Conservation (phyloP, 257 asterid species). For the Scutellaria galericulata region DNA sequence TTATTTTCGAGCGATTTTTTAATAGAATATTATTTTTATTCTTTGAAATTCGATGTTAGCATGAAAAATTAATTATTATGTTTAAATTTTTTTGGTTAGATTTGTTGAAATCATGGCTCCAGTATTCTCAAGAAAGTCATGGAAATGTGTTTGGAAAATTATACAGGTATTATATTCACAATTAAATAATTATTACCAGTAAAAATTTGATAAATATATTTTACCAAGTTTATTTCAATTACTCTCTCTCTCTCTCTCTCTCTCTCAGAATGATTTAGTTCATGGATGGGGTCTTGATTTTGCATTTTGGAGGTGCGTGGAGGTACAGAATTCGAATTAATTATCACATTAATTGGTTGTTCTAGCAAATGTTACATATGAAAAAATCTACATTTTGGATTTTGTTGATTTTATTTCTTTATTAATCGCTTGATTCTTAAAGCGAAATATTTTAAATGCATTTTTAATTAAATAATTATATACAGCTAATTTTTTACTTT, state of each 20-base stretch:
- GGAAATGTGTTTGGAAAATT: constrained; percentile 64
- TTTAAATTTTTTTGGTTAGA: constrained; percentile 27
- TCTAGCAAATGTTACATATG: background rate
- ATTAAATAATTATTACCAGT: background rate
- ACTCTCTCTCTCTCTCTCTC: background rate
- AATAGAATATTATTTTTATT: background rate
- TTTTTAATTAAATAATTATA: background rate
- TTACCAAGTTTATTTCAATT: background rate
- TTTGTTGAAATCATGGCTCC: constrained; percentile 70
- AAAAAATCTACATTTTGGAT: background rate
- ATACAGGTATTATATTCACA: constrained; percentile 48
- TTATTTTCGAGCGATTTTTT: background rate
- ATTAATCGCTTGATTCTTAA: background rate
- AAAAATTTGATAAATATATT: too few relatives aligned
- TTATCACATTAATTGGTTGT: background rate
- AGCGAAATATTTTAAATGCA: background rate
- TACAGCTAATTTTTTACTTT: background rate
- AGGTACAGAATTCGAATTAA: constrained; percentile 37
- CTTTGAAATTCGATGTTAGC: background rate
- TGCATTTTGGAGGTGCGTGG: constrained; percentile 55
- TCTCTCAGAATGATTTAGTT: constrained; percentile 53
- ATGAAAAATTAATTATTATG: background rate
- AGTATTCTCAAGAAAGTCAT: constrained; percentile 55
- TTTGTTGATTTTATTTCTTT: background rate
- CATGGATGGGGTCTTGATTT: constrained; percentile 65